Conservation (phyloP, 2,329 filamentous ascomycete species). For the Trichoderma sp. region DNA sequence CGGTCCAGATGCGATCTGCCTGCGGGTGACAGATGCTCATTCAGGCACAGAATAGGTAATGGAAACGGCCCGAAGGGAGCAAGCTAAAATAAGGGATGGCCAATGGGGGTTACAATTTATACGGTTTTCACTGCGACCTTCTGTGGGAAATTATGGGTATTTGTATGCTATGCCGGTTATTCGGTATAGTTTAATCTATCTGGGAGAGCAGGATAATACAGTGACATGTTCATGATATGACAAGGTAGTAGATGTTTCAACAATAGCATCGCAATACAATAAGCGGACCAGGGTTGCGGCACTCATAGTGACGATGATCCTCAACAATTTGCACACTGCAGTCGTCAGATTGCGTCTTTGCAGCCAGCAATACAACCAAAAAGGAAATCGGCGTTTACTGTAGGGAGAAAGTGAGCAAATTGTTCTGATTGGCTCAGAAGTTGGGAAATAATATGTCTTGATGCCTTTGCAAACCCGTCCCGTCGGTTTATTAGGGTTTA, state of each 20-base stretch:
- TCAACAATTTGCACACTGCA: background rate
- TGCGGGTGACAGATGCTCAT: background rate
- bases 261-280: background rate
- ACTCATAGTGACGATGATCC: background rate
- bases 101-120: background rate
- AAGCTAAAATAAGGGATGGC: background rate
- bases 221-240: background rate
- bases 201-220: background rate
- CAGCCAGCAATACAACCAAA: background rate
- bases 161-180: background rate
- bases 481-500: background rate
- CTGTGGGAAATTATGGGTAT: background rate
- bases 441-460: background rate
- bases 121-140: background rate
- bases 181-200: background rate
- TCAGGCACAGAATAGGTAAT: background rate
- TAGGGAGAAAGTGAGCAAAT: background rate
- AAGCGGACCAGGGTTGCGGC: background rate
- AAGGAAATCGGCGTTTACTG: background rate
- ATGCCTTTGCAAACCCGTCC: background rate
- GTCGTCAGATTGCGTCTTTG: background rate
- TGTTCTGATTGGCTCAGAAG: background rate
- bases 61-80: conserved; percentile 9
- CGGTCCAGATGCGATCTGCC: background rate
- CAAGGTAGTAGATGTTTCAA: background rate